Evolutionary conservation across 2,329 filamentous ascomycete genomes (phyloP).

Genomic region (Lachnellula suecica): DNA sequence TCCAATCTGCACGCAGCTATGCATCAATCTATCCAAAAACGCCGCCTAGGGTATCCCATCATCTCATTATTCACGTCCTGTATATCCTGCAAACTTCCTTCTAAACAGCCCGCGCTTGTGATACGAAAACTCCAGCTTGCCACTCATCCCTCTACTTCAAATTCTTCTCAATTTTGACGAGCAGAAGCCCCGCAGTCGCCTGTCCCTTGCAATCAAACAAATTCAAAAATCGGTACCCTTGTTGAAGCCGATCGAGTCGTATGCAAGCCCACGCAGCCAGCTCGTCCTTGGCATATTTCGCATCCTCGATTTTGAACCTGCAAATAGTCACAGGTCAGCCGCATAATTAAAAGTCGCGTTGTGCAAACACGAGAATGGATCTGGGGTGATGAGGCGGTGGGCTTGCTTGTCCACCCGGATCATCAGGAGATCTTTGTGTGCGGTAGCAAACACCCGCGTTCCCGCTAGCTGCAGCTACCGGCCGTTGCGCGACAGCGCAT

Average conservation of each 20-base stretch:
- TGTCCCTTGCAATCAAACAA: constrained; percentile 69
- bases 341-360: neutral
- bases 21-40: neutral
- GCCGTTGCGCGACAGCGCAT: constrained; percentile 8
- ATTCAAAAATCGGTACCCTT: constrained; percentile 76
- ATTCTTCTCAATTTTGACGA: constrained; percentile 71
- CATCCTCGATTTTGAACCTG: constrained; percentile 80
- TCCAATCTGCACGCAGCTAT: neutral
- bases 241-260: constrained; percentile 74
- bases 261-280: constrained; percentile 88
- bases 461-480: neutral
- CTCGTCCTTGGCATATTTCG: constrained; percentile 76
- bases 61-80: too few relatives aligned
- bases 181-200: constrained; percentile 64
- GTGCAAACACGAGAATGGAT: neutral
- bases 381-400: too few relatives aligned
- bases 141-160: neutral
- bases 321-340: constrained; percentile 3
- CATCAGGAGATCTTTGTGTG: constrained; percentile 1
- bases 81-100: too few relatives aligned
- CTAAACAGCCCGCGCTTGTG: neutral
- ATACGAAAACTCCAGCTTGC: neutral
- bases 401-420: neutral
- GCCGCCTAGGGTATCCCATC: too few relatives aligned
- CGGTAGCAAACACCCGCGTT: constrained; percentile 4